Conservation (phyloP, 1,139 yeast genomes). For the Geotrichum histeridarum region DNA sequence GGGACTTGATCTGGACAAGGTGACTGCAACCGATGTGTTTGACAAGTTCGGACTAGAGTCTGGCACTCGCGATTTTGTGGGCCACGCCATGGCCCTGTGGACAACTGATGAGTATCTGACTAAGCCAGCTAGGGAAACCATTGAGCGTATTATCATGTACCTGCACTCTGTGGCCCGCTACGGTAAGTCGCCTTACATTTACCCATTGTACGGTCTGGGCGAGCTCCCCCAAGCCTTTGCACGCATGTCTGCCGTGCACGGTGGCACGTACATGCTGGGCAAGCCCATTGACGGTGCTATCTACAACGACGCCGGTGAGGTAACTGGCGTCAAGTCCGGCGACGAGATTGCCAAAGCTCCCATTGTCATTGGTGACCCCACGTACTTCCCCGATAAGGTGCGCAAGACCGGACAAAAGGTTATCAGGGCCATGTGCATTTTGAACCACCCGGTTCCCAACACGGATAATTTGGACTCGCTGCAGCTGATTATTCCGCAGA, state of each 20-base stretch:
- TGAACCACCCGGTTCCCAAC: conserved; percentile 84
- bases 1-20: conserved; percentile 73
- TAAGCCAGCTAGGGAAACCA: conserved; percentile 88
- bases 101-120: conserved; percentile 83
- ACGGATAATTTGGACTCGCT: conserved; percentile 82
- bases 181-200: conserved; percentile 94
- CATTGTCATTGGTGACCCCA: conserved; percentile 94
- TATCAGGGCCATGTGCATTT: conserved; percentile 89
- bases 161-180: conserved; percentile 88
- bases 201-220: conserved; percentile 94
- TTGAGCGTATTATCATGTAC: conserved; percentile 78
- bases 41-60: conserved; percentile 84
- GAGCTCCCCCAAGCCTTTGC: conserved; percentile 99
- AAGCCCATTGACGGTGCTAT: conserved; percentile 89
- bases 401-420: conserved; percentile 79
- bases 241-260: conserved; percentile 91
- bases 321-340: conserved; percentile 81
- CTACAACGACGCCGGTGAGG: conserved; percentile 65
- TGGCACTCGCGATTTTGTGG: conserved; percentile 93
- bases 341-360: conserved; percentile 92
- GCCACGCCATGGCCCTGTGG: conserved; percentile 98
- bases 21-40: conserved; percentile 89
- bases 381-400: conserved; percentile 91
- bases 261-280: conserved; percentile 97
- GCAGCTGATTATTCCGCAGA: conserved; percentile 93